Conservation (phyloP, 805 yeast genomes). For the Sugiyamaella mastotermitis region DNA sequence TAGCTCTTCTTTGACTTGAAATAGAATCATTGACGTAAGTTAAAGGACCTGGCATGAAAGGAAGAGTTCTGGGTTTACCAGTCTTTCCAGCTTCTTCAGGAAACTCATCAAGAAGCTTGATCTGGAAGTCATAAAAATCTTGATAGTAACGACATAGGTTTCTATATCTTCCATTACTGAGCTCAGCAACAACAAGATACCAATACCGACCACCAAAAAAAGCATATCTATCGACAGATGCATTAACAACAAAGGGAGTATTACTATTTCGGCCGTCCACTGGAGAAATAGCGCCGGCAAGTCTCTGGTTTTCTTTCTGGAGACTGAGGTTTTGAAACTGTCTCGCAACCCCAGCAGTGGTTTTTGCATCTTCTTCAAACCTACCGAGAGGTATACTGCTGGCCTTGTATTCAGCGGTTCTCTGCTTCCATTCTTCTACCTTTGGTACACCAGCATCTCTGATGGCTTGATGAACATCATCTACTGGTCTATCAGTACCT, state of each 20-base stretch:
- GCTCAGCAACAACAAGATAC: conserved; percentile 65
- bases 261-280: conserved; percentile 2
- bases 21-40: conserved; percentile 80
- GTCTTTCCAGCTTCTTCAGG: conserved; percentile 91
- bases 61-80: conserved; percentile 71
- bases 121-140: conserved; percentile 93
- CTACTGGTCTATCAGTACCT: conserved; percentile 53
- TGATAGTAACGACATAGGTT: conserved; percentile 84
- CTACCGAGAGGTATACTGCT: conserved; percentile 64
- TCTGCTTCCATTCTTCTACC: conserved; percentile 92
- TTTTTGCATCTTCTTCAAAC: conserved; percentile 35
- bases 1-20: conserved; percentile 48
- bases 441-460: conserved; percentile 70
- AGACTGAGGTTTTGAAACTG: not conserved
- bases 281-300: not conserved
- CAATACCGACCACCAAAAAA: conserved; percentile 84
- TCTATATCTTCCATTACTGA: conserved; percentile 63
- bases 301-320: not conserved
- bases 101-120: conserved; percentile 69
- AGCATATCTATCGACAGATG: conserved; percentile 72
- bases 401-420: conserved; percentile 88
- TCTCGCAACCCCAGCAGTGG: conserved; percentile 1
- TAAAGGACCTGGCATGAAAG: conserved; percentile 94
- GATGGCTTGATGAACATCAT: conserved; percentile 54
- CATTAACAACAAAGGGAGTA: conserved; percentile 42